Evolutionary conservation across 495 filamentous ascomycete species (phyloP).

Genomic region (Amorphotheca resinae): DNA sequence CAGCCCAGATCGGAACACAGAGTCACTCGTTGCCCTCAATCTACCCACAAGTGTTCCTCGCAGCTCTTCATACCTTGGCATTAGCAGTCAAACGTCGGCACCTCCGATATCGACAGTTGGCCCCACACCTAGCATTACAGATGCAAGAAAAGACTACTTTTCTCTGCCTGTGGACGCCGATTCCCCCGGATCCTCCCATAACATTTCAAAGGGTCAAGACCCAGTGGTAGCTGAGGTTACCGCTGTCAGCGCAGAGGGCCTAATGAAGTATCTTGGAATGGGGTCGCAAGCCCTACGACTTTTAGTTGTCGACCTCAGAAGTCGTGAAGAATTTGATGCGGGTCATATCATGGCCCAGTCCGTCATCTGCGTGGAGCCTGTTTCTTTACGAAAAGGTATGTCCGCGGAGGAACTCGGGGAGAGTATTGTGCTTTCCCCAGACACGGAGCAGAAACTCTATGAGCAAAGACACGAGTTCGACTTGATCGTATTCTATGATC

Average conservation of each 20-base stretch:
- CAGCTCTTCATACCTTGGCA: conserved; percentile 35
- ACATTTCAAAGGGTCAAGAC: conserved; percentile 10
- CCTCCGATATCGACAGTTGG: conserved; percentile 24
- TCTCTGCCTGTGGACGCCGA: conserved; percentile 22
- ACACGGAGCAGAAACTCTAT: conserved; percentile 59
- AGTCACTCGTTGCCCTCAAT: conserved; percentile 37
- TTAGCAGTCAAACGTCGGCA: conserved; percentile 31
- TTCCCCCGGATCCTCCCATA: conserved; percentile 9
- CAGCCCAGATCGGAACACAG: conserved; percentile 44
- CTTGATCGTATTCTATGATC: conserved; percentile 83
- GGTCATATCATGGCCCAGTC: conserved; percentile 76
- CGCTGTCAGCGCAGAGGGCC: conserved; percentile 49
- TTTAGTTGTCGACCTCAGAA: conserved; percentile 75
- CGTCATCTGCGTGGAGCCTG: conserved; percentile 86
- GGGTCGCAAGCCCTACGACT: conserved; percentile 39
- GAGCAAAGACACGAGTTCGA: conserved; percentile 69
- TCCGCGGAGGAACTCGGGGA: conserved; percentile 79
- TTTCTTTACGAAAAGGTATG: conserved; percentile 58
- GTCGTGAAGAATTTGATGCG: conserved; percentile 67
- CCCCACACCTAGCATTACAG: conserved; percentile 8
- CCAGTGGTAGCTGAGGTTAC: conserved; percentile 43
- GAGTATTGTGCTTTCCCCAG: conserved; percentile 66
- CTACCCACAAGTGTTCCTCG: conserved; percentile 37
- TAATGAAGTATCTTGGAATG: conserved; percentile 48
- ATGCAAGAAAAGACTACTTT: conserved; percentile 22